Evolutionary conservation across 169 alveolate species (phyloP), one percentile per base, ranked within the genome.

Genomic region (Eimeria mitis): DNA sequence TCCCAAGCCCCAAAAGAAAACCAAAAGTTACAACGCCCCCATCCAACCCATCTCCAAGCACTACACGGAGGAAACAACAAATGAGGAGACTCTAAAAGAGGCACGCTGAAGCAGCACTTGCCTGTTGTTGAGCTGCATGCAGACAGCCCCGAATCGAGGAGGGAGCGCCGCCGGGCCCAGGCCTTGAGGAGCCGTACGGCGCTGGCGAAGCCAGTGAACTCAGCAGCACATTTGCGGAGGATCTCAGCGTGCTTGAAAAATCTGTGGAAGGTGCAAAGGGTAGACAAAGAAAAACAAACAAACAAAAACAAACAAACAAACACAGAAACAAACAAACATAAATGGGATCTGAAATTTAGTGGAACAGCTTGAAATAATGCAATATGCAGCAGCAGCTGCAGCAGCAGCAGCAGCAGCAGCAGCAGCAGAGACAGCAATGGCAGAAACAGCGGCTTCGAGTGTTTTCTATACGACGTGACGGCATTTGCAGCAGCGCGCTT

Each of bases 81-180:
- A 21, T 52, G 47, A 6, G 28, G 21, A 78, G n/a, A 47, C 40
- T 52, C 63, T 21, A 52, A 78, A 2, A 28, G 42, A 28, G 63
- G 65, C 63, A 7, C 63, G 9, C 7, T 31, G 52, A 7, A 49
- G 52, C 89, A 23, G 40, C 9, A 0, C 91, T 56, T 87, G 47
- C 94, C 94, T 65, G 94, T 31, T 3, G 65, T 8, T 68, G 81
- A 83, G 83, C 68, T 87, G 94, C 54, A 87, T 25, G 79, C 61
- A 63, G 81, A 61, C 49, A 44, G 31, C 56, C 94, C 84, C 34
- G 65, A 16, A 16, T 44, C 94, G n/a, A 87, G 84, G 47, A 71
- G 91, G 31, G 81, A 49, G 9, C 96, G 88, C 61, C 96, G 94
- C 49, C 49, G 11, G 28, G 96, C 94, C 96, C 96, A 94, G 65